Evolutionary conservation across 352 stramenopile genomes (phyloP), one percentile per base, ranked within the genome.

Genomic region (Phytophthora crassamura): DNA sequence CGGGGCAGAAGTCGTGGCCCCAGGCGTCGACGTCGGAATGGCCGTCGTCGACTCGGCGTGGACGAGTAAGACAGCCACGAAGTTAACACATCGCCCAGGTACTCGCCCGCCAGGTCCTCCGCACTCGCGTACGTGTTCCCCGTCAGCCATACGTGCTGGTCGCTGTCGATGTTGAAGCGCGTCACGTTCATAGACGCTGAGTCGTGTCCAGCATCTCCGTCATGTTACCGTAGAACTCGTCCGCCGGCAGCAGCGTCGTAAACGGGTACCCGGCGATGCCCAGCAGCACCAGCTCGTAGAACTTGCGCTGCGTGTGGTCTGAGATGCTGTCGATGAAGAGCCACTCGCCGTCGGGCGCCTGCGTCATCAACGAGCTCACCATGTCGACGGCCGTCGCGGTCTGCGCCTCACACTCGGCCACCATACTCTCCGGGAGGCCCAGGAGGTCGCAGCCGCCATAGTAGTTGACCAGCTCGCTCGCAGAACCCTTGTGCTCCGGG

Each of bases 261-360:
- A 87, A 87, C 16, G 75, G 75, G 46, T 68, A 87, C 0, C 56
- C 55, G 4, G 72, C 43, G 30, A 87, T 67, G 12, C 75, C 73
- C 32, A 74, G 22, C 15, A 65, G 18, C 18, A 82, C 57, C 16
- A 82, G 36, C 57, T 80, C 58, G 63, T 81, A 84, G 56, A 81
- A 84, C n/a, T 68, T 67, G 32, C 78, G 72, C 65, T 84, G 78
- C 5, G 67, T 79, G 14, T 64, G 59, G 73, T 84, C 75, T 6
- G 34, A 61, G 46, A 76, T 82, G 33, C 75, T 82, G 43, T 83
- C 63, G 39, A 81, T 64, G 59, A 80, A 83, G 5, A 86, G 55
- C 77, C 77, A 86, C 32, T 78, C 48, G 22, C 42, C 54, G 12
- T 22, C 65, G 15, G 65, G 57, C n/a, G 64, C 64, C 25, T 59